These are phyloP conservation scores for Selaginella moellendorffii DNA, from an alignment of 75 land plant species.

Conservation along the genomic window DNA sequence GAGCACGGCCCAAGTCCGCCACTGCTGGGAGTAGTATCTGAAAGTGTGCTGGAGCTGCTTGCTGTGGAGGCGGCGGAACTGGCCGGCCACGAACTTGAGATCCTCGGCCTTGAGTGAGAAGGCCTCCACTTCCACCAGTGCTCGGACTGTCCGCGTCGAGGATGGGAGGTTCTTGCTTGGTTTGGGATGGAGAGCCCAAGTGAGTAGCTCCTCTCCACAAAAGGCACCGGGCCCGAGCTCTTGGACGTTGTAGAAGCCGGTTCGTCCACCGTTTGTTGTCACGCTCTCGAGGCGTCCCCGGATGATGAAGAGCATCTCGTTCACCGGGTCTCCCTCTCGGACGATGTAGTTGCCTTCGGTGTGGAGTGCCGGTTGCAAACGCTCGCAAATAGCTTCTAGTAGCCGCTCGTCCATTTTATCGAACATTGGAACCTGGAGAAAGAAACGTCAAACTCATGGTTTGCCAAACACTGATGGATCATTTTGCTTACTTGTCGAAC, in stretches of 20 bases:
- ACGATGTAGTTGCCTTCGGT: conserved; percentile 25
- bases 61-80: conserved; percentile 70
- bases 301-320: conserved; percentile 83
- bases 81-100: conserved; percentile 66
- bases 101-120: conserved; percentile 66
- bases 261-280: conserved; percentile 78
- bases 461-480: background rate
- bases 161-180: conserved; percentile 48
- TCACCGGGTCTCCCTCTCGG: conserved; percentile 75
- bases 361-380: conserved; percentile 50
- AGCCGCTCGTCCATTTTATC: conserved; percentile 33
- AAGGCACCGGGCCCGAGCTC: conserved; percentile 52
- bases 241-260: conserved; percentile 52
- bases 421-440: conserved; percentile 5
- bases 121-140: conserved; percentile 57
- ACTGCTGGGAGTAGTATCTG: conserved; percentile 69
- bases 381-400: conserved; percentile 77
- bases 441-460: background rate
- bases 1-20: conserved; percentile 76
- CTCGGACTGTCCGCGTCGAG: conserved; percentile 62
- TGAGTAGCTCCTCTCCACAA: conserved; percentile 77
- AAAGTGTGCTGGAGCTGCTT: conserved; percentile 73
- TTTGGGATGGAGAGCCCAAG: conserved; percentile 83
- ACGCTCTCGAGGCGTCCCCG: conserved; percentile 67
- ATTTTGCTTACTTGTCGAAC: conserved; percentile 8